Percentiles rank a stretch among this genome's conserved stretches.
phyloP scores from a whole-genome alignment of 352 stramenopile species.

The Globisporangium echinulatum region DNA sequence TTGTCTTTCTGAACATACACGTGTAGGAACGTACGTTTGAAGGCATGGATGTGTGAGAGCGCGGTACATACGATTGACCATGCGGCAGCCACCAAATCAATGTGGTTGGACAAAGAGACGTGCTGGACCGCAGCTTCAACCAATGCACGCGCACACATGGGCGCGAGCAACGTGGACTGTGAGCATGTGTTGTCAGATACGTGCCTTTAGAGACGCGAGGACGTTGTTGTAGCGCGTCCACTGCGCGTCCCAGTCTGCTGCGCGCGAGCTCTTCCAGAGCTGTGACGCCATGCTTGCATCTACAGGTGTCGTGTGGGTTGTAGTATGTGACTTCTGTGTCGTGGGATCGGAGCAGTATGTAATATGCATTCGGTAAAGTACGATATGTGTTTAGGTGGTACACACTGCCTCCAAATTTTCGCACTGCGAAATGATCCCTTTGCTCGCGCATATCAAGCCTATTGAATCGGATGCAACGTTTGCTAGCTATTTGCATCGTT shows the following conservation, averaged over 20 bases:
- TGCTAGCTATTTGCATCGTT: too few relatives aligned
- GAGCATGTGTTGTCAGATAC: background rate
- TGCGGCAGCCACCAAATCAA: background rate
- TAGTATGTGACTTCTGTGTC: background rate
- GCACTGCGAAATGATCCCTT: too few relatives aligned
- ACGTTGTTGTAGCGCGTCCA: constrained; percentile 37
- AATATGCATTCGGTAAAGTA: too few relatives aligned
- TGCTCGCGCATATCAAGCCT: too few relatives aligned
- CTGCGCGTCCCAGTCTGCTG: constrained; percentile 25
- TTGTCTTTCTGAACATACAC: constrained; percentile 35
- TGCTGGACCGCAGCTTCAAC: too few relatives aligned
- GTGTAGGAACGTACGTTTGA: background rate
- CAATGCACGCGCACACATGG: too few relatives aligned
- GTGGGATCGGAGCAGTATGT: background rate
- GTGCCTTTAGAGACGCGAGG: constrained; percentile 32
- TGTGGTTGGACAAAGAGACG: too few relatives aligned
- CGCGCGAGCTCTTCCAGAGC: constrained; percentile 22
- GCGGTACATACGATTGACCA: background rate
- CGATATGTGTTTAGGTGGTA: too few relatives aligned
- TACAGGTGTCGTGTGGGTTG: background rate
- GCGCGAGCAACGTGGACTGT: background rate
- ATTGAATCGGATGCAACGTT: too few relatives aligned
- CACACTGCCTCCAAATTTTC: too few relatives aligned
- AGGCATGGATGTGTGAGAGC: background rate
- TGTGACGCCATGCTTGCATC: constrained; percentile 1